Percentiles rank a stretch among this genome's conserved stretches.
These are phyloP conservation scores for Fusarium sp. DNA, from an alignment of 2,329 filamentous ascomycete species.

Conservation along the genomic window DNA sequence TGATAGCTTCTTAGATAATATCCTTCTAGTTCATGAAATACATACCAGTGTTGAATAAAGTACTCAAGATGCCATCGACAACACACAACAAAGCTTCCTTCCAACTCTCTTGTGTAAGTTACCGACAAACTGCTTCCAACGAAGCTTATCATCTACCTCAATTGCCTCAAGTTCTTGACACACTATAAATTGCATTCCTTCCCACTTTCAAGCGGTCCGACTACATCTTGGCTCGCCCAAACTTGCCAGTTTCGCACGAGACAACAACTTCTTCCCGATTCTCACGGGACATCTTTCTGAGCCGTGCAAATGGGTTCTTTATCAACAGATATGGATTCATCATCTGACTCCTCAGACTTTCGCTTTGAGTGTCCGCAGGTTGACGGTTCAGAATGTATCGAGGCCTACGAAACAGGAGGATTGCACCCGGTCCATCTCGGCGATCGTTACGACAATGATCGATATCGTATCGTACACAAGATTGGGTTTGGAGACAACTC, in stretches of 20 bases:
- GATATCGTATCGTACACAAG: neutral
- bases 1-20: neutral
- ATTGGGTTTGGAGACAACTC: neutral
- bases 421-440: neutral
- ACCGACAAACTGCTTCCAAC: neutral
- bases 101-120: neutral
- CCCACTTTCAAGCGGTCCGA: rapidly evolving
- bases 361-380: neutral
- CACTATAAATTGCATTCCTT: neutral
- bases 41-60: neutral
- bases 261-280: too few relatives aligned
- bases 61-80: neutral
- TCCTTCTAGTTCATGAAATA: neutral
- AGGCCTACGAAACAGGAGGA: neutral
- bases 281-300: too few relatives aligned
- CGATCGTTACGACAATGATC: neutral
- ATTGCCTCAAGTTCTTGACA: too few relatives aligned
- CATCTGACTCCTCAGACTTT: neutral
- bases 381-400: neutral
- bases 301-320: neutral
- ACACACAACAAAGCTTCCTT: neutral
- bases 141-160: neutral
- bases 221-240: too few relatives aligned
- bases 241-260: too few relatives aligned
- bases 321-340: neutral